Base-by-base conservation (phyloP, 306 rosid species). In the Inga laurina region DNA sequence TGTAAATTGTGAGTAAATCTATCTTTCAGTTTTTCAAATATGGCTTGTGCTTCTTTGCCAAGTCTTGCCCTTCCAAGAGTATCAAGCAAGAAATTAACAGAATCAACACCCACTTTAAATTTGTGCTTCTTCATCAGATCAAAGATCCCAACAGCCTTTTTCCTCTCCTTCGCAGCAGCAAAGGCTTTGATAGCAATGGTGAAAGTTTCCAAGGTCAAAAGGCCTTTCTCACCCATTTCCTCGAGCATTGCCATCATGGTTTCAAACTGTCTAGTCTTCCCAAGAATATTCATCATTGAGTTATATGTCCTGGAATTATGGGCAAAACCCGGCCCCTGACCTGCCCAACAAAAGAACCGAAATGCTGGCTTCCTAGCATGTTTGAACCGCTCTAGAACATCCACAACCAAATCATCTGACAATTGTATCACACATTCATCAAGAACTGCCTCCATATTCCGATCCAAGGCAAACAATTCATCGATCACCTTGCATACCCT, bases 361-460 rank as follows among this genome's bases (percentile, higher is more conserved):
- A 93, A 96, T 0, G 97, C 94, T 0, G 97, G 99, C 76, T 93
- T 96, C 85, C 99, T 85, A 39, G 99, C 94, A 57, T 92, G 99
- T 49, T 77, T 90, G 76, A 91, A 96, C 82, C 99, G 72, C 51
- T 81, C 89, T 89, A 96, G 86, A 85, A 96, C 97, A 46, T 89
- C 94, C 77, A 91, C 86, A 49, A 96, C 97, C 86, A 93, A 89
- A 88, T 92, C 97, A 82, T 83, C 91, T 0, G 99, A 92, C 74
- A 96, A 88, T 35, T 67, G 30, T 46, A 73, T 76, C 54, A 88
- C 84, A 72, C 86, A 89, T 76, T 90, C 94, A 90, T 96, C 97
- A 22, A 96, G 97, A 85, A 93, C 98, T 0, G 88, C 94, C 86
- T 96, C 98, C 97, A 96, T 92, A 84, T 92, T 96, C 90, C 94